Conservation (phyloP, 1,284 basidiomycete species). For the Ceratobasidium theobromae region DNA sequence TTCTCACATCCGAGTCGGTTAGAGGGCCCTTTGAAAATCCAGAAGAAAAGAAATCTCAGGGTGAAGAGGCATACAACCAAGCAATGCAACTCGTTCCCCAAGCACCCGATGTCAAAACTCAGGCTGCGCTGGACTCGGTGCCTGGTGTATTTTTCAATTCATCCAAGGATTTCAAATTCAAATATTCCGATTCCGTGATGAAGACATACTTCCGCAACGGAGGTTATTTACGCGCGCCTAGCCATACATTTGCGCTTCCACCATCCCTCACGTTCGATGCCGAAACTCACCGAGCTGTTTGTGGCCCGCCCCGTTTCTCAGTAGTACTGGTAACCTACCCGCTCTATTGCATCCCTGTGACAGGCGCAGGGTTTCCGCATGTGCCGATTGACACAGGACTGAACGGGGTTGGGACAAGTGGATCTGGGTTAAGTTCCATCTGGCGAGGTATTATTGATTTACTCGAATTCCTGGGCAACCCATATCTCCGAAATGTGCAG, state of each 20-base stretch:
- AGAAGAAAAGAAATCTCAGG: neutral
- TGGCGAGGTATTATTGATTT: slow-evolving; percentile 21
- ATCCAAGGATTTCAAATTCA: neutral
- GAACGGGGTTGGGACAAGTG: neutral
- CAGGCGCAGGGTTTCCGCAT: slow-evolving; percentile 6
- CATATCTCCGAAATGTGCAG: slow-evolving; percentile 2
- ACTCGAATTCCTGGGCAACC: slow-evolving; percentile 7
- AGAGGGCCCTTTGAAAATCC: neutral
- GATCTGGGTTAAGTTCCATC: slow-evolving; percentile 5
- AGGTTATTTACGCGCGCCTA: neutral
- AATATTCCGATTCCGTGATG: neutral
- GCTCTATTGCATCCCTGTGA: neutral
- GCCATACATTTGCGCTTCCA: slow-evolving; percentile 21
- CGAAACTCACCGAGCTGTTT: neutral
- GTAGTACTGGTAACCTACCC: neutral
- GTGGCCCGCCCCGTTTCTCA: slow-evolving; percentile 20
- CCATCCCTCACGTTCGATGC: slow-evolving; percentile 16
- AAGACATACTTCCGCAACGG: neutral
- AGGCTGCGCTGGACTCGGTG: neutral
- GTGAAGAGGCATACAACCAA: neutral
- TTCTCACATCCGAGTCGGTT: neutral
- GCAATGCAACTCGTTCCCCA: neutral
- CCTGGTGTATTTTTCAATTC: neutral
- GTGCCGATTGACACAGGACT: slow-evolving; percentile 17
- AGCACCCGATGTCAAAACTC: slow-evolving; percentile 4